Evolutionary conservation across 2,329 filamentous ascomycete species (phyloP).

Genomic region (Xylariales sp.): DNA sequence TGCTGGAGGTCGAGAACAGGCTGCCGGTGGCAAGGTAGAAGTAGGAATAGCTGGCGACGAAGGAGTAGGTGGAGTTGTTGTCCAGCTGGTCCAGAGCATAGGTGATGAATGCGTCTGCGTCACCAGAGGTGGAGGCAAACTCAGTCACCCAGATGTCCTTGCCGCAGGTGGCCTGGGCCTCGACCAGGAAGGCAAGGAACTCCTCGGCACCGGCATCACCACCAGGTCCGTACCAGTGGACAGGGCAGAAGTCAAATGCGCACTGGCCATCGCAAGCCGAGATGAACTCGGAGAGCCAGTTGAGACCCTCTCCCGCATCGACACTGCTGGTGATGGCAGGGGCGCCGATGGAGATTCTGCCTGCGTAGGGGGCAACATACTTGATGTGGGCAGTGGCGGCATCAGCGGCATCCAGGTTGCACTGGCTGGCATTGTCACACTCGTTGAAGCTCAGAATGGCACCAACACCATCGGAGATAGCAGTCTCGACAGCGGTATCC

Average conservation of each 20-base stretch:
- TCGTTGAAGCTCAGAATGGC: conserved; percentile 69
- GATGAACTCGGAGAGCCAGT: conserved; percentile 53
- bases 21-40: conserved; percentile 44
- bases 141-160: conserved; percentile 61
- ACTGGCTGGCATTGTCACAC: conserved; percentile 57
- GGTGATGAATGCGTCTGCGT: conserved; percentile 44
- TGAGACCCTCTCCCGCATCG: conserved; percentile 42
- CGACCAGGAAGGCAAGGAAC: conserved; percentile 51
- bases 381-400: conserved; percentile 51
- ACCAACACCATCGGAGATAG: conserved; percentile 49
- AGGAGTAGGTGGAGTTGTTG: conserved; percentile 35
- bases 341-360: conserved; percentile 49
- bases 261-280: conserved; percentile 46
- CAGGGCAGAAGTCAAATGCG: conserved; percentile 54
- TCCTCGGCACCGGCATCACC: conserved; percentile 33
- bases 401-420: conserved; percentile 47
- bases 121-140: conserved; percentile 50
- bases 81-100: conserved; percentile 45
- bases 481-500: conserved; percentile 42
- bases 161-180: conserved; percentile 41
- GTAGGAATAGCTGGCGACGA: conserved; percentile 54
- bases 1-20: conserved; percentile 33
- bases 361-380: conserved; percentile 52
- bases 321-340: conserved; percentile 61
- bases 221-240: conserved; percentile 60